Conservation (phyloP, 2,329 filamentous ascomycete genomes). For the Fusarium solani-melongenae region DNA sequence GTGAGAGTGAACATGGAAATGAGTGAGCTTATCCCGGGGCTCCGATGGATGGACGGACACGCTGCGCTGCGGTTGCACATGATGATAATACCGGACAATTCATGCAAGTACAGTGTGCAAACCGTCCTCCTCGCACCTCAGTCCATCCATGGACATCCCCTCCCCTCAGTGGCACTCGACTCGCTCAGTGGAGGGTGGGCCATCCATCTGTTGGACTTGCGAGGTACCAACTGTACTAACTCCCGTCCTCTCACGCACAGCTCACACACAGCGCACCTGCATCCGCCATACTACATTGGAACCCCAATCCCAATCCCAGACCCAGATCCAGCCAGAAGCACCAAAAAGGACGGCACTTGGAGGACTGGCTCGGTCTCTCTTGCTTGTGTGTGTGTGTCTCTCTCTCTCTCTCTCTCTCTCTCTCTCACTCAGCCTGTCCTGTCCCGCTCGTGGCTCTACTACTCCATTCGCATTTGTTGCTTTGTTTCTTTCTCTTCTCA, state of each 20-base stretch:
- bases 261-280: conserved; percentile 34
- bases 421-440: conserved; percentile 28
- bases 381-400: conserved; percentile 20
- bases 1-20: conserved; percentile 10
- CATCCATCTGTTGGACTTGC: background rate
- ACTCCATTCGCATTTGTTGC: conserved; percentile 35
- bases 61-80: background rate
- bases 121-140: background rate
- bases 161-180: background rate
- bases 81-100: background rate
- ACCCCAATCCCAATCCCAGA: conserved; percentile 31
- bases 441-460: conserved; percentile 15
- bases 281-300: conserved; percentile 20
- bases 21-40: conserved; percentile 26
- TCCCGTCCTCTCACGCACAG: conserved; percentile 22
- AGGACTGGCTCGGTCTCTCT: background rate
- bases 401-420: too few species aligned
- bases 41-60: background rate
- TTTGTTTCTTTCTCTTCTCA: conserved; percentile 28
- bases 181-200: background rate
- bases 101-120: conserved; percentile 20
- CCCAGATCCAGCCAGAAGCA: conserved; percentile 37
- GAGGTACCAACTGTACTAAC: conserved; percentile 29
- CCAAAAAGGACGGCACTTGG: conserved; percentile 33
- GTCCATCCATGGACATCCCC: background rate